Conservation (phyloP, 176 grass and related monocot species). For the bread wheat (Triticum aestivum) region IWGSC_CS_RefSeq_v2.1 NC_057796.1:428573221-428573720, state of each 20-base stretch:
- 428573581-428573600: slow-evolving; percentile 68
- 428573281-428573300: background rate
- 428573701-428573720: slow-evolving; percentile 76
- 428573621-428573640: background rate
- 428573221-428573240: background rate
- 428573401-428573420: slow-evolving; percentile 62
- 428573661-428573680: background rate
- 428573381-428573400: slow-evolving; percentile 65
- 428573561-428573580: slow-evolving; percentile 63
- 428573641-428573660: background rate
- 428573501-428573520: slow-evolving; percentile 88
- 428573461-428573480: slow-evolving; percentile 74
- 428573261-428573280: background rate
- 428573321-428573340: background rate
- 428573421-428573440: slow-evolving; percentile 95
- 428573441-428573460: slow-evolving; percentile 87
- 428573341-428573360: slow-evolving; percentile 88
- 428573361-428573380: slow-evolving; percentile 73
- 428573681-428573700: slow-evolving; percentile 33
- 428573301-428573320: background rate
- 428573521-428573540: slow-evolving; percentile 86
- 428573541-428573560: slow-evolving; percentile 70
- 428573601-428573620: background rate
- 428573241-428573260: background rate
- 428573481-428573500: slow-evolving; percentile 85